Percentiles rank a stretch among this genome's conserved stretches.
These are phyloP conservation scores for Leccinum longicurvipes DNA, from an alignment of 768 basidiomycete species.

Conservation along the genomic window DNA sequence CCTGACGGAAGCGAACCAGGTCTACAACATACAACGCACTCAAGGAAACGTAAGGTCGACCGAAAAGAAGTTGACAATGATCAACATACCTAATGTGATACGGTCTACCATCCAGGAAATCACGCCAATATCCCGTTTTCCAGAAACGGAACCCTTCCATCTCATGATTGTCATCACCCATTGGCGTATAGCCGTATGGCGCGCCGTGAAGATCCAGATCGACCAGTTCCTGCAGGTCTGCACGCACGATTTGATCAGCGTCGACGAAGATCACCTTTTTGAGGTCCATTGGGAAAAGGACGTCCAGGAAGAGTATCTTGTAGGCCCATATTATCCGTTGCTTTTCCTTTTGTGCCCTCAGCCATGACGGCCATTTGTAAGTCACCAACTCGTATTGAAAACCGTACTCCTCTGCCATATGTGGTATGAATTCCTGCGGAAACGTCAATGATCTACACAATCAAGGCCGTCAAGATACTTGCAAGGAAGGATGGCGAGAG, in stretches of 20 bases:
- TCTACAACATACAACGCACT: slow-evolving; percentile 97
- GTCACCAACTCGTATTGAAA: slow-evolving; percentile 98
- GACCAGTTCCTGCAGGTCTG: slow-evolving; percentile 94
- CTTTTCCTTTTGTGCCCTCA: slow-evolving; percentile 95
- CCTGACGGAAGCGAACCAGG: slow-evolving; percentile 91
- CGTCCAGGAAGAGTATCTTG: slow-evolving; percentile 98
- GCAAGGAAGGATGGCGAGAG: slow-evolving; percentile 95
- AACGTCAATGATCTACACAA: neutral
- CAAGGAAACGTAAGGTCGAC: slow-evolving; percentile 8
- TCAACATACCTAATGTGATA: slow-evolving; percentile 88
- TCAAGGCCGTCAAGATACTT: slow-evolving; percentile 22
- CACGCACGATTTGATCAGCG: slow-evolving; percentile 94
- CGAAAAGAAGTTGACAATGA: neutral
- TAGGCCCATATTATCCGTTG: slow-evolving; percentile 99
- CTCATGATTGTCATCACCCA: slow-evolving; percentile 92
- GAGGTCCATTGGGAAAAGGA: slow-evolving; percentile 97
- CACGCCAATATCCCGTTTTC: slow-evolving; percentile 96
- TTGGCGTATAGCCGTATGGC: slow-evolving; percentile 94
- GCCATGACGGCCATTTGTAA: slow-evolving; percentile 99
- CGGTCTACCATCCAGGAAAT: slow-evolving; percentile 76
- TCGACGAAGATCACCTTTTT: slow-evolving; percentile 99
- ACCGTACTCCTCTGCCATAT: slow-evolving; percentile 84
- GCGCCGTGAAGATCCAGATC: slow-evolving; percentile 89
- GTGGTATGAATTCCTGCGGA: slow-evolving; percentile 86
- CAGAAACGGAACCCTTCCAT: slow-evolving; percentile 99